Evolutionary conservation across 257 asterid genomes (phyloP).

Genomic region (Solanum tacnaense): DNA sequence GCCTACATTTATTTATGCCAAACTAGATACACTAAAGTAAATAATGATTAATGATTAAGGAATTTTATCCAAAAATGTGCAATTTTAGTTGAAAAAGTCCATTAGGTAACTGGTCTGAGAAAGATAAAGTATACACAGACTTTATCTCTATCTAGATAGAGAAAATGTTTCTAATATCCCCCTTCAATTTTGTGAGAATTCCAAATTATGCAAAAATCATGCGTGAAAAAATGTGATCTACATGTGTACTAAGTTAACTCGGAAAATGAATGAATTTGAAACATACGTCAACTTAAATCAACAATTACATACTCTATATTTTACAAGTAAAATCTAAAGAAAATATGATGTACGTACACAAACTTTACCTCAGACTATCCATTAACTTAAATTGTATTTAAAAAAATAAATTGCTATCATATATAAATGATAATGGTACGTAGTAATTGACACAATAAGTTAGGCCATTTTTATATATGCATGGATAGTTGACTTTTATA

Average conservation of each 20-base stretch:
- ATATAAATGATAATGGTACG: neutral
- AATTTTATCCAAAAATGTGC: neutral
- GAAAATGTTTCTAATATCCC: no score
- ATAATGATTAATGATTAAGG: neutral
- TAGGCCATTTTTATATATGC: neutral
- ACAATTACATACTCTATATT: neutral
- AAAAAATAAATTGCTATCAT: neutral
- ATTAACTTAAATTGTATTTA: neutral
- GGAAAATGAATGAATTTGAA: neutral
- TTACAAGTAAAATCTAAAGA: neutral
- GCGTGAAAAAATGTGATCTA: neutral
- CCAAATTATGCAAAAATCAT: neutral
- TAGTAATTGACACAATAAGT: neutral
- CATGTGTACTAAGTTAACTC: neutral
- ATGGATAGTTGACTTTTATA: neutral
- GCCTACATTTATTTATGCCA: neutral
- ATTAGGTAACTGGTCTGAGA: neutral
- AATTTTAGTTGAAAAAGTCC: neutral
- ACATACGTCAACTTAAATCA: neutral
- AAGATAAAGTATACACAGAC: neutral
- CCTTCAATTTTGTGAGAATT: neutral
- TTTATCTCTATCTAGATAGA: no score
- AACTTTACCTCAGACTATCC: neutral
- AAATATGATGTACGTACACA: neutral
- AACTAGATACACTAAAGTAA: neutral